These are phyloP conservation scores for Rhynchosporium secalis DNA, from an alignment of 2,329 filamentous ascomycete genomes.

Conservation along the genomic window DNA sequence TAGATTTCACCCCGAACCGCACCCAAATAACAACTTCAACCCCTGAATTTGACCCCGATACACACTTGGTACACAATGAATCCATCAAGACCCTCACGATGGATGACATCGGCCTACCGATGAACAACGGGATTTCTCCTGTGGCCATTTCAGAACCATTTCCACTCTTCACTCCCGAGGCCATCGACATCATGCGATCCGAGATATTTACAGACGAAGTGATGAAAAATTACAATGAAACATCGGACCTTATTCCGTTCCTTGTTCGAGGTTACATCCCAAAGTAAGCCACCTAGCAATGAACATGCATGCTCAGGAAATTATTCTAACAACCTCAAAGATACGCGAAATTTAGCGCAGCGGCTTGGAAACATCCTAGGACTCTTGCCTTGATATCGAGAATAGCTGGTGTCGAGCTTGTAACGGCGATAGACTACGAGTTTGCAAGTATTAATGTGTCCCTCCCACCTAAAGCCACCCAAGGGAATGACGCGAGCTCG, in stretches of 20 bases:
- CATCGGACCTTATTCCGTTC: background rate
- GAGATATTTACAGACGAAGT: constrained; percentile 9
- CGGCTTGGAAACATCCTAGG: constrained; percentile 7
- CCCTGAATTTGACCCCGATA: background rate
- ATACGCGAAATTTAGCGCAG: constrained; percentile 1
- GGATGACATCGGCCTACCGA: constrained; percentile 3
- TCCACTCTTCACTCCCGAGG: constrained; percentile 4
- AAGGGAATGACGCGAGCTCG: background rate
- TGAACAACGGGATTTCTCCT: background rate
- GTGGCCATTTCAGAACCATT: constrained; percentile 1
- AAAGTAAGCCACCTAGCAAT: background rate
- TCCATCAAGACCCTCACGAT: background rate
- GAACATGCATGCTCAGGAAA: too few relatives aligned
- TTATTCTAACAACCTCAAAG: background rate
- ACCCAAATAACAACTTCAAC: background rate
- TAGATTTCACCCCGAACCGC: background rate
- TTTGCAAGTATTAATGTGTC: background rate
- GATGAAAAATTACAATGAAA: background rate
- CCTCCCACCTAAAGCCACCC: background rate
- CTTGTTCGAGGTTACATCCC: background rate
- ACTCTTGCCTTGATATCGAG: background rate
- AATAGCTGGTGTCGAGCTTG: constrained; percentile 9
- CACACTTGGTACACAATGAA: background rate
- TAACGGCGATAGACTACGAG: constrained; percentile 1
- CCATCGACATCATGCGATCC: constrained; percentile 1